Conservation (phyloP, 345 rosid genomes). For the Salix arbutifolia region DNA sequence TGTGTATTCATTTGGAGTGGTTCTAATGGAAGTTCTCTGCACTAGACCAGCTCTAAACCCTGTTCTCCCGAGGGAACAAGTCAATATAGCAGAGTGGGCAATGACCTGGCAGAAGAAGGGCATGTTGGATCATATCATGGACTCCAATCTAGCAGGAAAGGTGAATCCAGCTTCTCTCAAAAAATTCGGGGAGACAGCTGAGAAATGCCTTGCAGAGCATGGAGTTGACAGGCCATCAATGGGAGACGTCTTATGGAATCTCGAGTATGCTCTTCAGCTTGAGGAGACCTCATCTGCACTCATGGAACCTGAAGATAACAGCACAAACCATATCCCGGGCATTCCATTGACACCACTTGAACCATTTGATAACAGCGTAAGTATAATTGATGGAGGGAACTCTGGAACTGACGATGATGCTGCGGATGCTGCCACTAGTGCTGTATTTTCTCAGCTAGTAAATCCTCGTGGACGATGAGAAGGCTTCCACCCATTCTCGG, state of each 20-base stretch:
- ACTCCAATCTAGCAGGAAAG: slow-evolving; percentile 71
- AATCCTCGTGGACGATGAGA: slow-evolving; percentile 92
- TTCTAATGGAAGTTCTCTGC: slow-evolving; percentile 94
- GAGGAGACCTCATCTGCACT: slow-evolving; percentile 88
- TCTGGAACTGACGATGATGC: slow-evolving; percentile 70
- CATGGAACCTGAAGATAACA: slow-evolving; percentile 90
- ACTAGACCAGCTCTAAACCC: slow-evolving; percentile 96
- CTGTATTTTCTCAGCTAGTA: slow-evolving; percentile 95
- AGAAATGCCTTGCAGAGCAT: slow-evolving; percentile 91
- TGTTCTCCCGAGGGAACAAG: slow-evolving; percentile 92
- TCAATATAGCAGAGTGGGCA: slow-evolving; percentile 98
- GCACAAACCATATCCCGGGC: slow-evolving; percentile 88
- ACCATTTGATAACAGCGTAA: slow-evolving; percentile 80
- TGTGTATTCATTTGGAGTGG: slow-evolving; percentile 96
- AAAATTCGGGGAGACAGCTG: slow-evolving; percentile 95
- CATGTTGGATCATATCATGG: slow-evolving; percentile 93
- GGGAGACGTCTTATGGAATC: slow-evolving; percentile 98
- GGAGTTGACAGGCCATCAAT: slow-evolving; percentile 93
- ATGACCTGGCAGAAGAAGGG: slow-evolving; percentile 98
- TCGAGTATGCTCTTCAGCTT: slow-evolving; percentile 89
- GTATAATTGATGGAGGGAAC: slow-evolving; percentile 58
- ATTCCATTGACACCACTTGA: slow-evolving; percentile 81
- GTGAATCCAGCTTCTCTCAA: slow-evolving; percentile 86
- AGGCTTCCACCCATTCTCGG: background rate
- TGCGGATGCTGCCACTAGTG: slow-evolving; percentile 83